Conservation (phyloP, 495 filamentous ascomycete species). For the Talaromyces nanjingensis region DNA sequence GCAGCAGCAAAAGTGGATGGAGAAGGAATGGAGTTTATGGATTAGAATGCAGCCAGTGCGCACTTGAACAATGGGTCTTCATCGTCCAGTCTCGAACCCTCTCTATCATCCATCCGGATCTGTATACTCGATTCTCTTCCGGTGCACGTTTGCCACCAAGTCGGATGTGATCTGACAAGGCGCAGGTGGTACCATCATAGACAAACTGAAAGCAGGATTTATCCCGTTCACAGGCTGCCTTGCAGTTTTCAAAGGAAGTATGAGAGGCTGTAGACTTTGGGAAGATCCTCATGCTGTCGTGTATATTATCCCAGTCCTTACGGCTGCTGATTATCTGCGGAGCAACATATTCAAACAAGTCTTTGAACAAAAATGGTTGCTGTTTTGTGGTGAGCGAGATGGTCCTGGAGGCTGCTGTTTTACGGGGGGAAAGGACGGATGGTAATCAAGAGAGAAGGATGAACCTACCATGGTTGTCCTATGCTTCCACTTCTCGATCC, state of each 20-base stretch:
- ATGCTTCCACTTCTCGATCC: background rate
- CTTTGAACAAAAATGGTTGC: conserved; percentile 1
- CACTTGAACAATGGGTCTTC: background rate
- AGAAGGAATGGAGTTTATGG: background rate
- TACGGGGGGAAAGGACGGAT: background rate
- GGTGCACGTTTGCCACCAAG: background rate
- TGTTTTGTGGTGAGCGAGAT: conserved; percentile 4
- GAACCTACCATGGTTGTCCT: background rate
- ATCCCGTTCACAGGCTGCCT: conserved; percentile 2
- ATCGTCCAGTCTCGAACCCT: background rate
- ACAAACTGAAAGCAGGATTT: conserved; percentile 5
- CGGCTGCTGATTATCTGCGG: background rate
- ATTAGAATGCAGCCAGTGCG: conserved; percentile 7
- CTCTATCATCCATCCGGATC: conserved; percentile 3
- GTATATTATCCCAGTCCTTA: conserved; percentile 3
- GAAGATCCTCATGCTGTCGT: conserved; percentile 1
- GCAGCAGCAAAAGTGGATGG: background rate
- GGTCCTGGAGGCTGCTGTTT: background rate
- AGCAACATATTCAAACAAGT: conserved; percentile 7
- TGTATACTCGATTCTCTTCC: background rate
- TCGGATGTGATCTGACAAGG: conserved; percentile 3
- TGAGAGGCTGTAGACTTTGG: background rate
- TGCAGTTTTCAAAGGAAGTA: background rate
- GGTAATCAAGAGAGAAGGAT: background rate
- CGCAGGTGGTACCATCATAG: background rate